These are phyloP conservation scores for Pseudocercospora eumusae DNA, from an alignment of 2,329 filamentous ascomycete genomes.

Conservation along the genomic window DNA sequence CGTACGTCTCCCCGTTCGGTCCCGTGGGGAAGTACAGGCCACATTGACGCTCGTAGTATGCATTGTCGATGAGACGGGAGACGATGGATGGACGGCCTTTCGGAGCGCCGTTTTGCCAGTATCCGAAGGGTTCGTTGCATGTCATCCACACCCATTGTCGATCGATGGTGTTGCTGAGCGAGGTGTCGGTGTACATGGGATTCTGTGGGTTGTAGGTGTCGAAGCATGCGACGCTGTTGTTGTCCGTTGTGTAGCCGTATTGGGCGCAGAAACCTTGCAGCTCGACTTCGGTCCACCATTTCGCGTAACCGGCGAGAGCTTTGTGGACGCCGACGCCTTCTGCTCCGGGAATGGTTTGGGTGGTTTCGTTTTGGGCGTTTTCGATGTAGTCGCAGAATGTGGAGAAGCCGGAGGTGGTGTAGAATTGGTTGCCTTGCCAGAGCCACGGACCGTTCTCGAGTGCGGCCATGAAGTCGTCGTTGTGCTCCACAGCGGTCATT, in stretches of 20 bases:
- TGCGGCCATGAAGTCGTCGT: conserved; percentile 56
- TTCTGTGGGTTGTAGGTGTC: conserved; percentile 56
- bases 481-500: conserved; percentile 52
- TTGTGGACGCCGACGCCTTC: conserved; percentile 56
- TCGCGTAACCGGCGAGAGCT: conserved; percentile 57
- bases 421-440: conserved; percentile 59
- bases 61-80: conserved; percentile 53
- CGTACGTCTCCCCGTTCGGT: conserved; percentile 54
- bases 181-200: conserved; percentile 54
- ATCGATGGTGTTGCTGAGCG: conserved; percentile 50
- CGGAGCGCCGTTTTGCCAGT: conserved; percentile 59
- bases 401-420: conserved; percentile 48
- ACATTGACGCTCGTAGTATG: conserved; percentile 61
- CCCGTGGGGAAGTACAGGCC: conserved; percentile 55
- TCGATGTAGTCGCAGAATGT: conserved; percentile 47
- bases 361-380: conserved; percentile 23
- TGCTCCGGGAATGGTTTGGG: conserved; percentile 29
- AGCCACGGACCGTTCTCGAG: conserved; percentile 59
- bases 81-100: conserved; percentile 49
- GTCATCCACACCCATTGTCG: conserved; percentile 63
- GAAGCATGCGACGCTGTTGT: conserved; percentile 52
- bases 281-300: conserved; percentile 52
- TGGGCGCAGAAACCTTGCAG: conserved; percentile 53
- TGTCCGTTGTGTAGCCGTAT: conserved; percentile 41
- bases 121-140: conserved; percentile 64